Base-by-base conservation (phyloP, 371 early-diverging fungal species). In the Mortierella sp. region DNA sequence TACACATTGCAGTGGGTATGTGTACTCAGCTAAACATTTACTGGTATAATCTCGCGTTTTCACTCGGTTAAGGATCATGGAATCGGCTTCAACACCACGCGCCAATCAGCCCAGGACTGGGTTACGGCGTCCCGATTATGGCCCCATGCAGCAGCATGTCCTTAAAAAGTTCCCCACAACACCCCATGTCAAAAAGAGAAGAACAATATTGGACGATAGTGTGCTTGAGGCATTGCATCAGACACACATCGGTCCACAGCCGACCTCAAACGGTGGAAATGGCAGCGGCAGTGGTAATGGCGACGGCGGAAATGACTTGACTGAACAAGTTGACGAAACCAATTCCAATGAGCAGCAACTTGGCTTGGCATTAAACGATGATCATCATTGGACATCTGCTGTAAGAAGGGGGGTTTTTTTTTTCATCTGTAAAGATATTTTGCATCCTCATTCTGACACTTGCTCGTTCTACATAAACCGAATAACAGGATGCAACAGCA, bases 41-140 rank as follows among this genome's bases (percentile, higher is more conserved):
- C 35, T 35, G 35, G 35, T 35, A 1, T 10, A 13, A 49, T 49
- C 19, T 2, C 49, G 12, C 9, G 40, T 17, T 12, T 53, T 53
- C 8, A 23, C 10, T 53, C 29, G 17, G 0, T 12, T 28, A 13
- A 29, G 4, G 15, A 53, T 17, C 42, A 69, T 69, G 70, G 70
- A 69, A 26, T 31, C 55, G 37, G 47, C 61, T 54, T 61, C 70
- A 17, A 66, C 45, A 23, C 60, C 61, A 45, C 28, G 53, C 53
- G n/a, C 56, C 32, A 61, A 26, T 26, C 61, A 40, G 22, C 31
- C 69, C 3, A 66, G 55, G 55, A 40, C 64, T 22, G 77, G 77
- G 29, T 40, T 76, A 40, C 59, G 72, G 23, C 63, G 77, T 7
- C 77, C 77, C 13, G 55, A 76, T 34, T 71, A 76, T 64, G 77